phyloP scores from a whole-genome alignment of 768 basidiomycete species.

The Russula olivacea region DNA sequence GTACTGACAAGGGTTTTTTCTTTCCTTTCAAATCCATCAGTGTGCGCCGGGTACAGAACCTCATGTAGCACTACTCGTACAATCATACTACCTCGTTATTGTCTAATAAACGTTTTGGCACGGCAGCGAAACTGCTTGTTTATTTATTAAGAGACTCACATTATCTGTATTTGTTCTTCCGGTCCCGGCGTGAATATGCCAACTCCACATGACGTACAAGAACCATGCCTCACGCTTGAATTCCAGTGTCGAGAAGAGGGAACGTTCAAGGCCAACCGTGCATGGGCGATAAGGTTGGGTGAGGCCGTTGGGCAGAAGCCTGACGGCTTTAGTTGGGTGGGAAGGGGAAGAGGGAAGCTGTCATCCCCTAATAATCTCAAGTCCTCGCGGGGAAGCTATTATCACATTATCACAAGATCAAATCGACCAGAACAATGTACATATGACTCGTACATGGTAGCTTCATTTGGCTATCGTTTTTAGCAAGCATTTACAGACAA shows the following conservation, averaged over 20 bases:
- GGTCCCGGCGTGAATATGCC: neutral
- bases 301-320: neutral
- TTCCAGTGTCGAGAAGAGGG: neutral
- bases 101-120: too few relatives aligned
- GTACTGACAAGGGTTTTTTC: neutral
- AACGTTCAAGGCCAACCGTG: neutral
- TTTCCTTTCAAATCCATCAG: too few relatives aligned
- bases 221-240: neutral
- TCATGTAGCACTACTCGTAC: too few relatives aligned
- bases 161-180: neutral
- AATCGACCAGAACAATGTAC: neutral
- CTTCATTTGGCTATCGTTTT: neutral
- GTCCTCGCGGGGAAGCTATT: too few relatives aligned
- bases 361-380: neutral
- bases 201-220: neutral
- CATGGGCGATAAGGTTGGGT: neutral
- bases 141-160: neutral
- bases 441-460: neutral
- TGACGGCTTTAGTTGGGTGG: neutral
- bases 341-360: too few relatives aligned
- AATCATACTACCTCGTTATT: too few relatives aligned
- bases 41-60: too few relatives aligned
- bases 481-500: neutral
- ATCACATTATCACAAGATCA: neutral
- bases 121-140: too few relatives aligned